phyloP scores from a whole-genome alignment of 139 green algal genomes.

The Picochlorum sp. region DNA sequence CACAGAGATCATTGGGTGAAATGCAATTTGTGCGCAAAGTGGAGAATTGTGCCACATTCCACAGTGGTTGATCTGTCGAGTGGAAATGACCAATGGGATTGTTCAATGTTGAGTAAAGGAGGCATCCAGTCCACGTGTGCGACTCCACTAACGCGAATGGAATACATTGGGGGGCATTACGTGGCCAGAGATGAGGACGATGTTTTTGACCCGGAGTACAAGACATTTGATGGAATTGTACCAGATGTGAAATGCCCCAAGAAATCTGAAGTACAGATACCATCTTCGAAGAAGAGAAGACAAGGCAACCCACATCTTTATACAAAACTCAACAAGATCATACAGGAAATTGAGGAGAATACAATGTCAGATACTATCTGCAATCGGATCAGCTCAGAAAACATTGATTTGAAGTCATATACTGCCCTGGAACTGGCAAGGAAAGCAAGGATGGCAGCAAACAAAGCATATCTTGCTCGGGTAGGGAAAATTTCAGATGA shows the following conservation, averaged over 20 bases:
- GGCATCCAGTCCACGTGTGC: constrained; percentile 32
- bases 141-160: constrained; percentile 42
- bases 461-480: constrained; percentile 36
- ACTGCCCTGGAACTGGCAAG: constrained; percentile 39
- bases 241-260: too few species aligned
- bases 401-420: constrained; percentile 6
- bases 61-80: constrained; percentile 9
- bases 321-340: background rate
- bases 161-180: constrained; percentile 47
- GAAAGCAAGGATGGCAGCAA: constrained; percentile 36
- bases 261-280: too few species aligned
- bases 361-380: background rate
- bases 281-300: too few species aligned
- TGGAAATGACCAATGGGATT: constrained; percentile 38
- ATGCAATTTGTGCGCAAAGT: constrained; percentile 54
- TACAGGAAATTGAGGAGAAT: background rate
- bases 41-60: constrained; percentile 48
- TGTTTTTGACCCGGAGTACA: background rate
- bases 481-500: background rate
- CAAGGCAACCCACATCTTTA: too few species aligned
- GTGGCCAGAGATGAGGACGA: constrained; percentile 14
- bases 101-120: constrained; percentile 38
- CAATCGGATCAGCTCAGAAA: background rate
- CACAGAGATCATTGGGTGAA: constrained; percentile 65
- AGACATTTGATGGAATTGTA: background rate